Evolutionary conservation across 192 early-diverging fungal genomes (phyloP).

Genomic region (Linnemannia exigua): DNA sequence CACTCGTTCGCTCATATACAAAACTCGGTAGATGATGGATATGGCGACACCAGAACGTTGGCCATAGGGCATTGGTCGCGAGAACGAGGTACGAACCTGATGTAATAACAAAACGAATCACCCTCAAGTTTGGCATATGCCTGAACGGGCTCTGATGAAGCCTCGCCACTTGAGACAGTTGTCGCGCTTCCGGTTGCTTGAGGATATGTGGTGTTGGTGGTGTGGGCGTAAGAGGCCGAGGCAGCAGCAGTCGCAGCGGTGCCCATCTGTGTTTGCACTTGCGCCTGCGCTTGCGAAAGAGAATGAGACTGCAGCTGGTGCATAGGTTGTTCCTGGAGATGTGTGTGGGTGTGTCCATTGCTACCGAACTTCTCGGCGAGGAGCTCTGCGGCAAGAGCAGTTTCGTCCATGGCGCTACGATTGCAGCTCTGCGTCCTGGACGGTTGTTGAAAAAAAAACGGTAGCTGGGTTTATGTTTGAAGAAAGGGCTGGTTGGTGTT

Average conservation of each 20-base stretch:
- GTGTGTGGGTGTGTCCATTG: slow-evolving; percentile 17
- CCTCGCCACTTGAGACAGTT: slow-evolving; percentile 16
- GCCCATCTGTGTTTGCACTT: slow-evolving; percentile 16
- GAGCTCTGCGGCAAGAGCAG: slow-evolving; percentile 41
- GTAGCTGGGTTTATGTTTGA: background rate
- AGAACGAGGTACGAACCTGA: slow-evolving; percentile 49
- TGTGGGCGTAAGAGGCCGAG: background rate
- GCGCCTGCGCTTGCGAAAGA: slow-evolving; percentile 18
- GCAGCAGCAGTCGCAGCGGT: background rate
- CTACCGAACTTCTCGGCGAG: slow-evolving; percentile 38
- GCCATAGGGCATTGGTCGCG: too few species aligned
- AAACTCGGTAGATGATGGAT: background rate
- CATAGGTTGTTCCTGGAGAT: slow-evolving; percentile 9
- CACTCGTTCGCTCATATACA: background rate
- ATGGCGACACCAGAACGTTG: too few species aligned
- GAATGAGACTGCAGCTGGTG: slow-evolving; percentile 18
- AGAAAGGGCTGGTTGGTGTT: background rate
- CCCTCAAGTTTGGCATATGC: slow-evolving; percentile 94
- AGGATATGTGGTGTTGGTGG: slow-evolving; percentile 24
- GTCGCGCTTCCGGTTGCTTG: slow-evolving; percentile 26
- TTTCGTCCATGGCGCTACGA: slow-evolving; percentile 40
- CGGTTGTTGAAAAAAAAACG: background rate
- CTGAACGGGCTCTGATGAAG: slow-evolving; percentile 73
- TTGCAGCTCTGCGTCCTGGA: slow-evolving; percentile 4
- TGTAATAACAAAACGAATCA: slow-evolving; percentile 86